These are phyloP conservation scores for Purshia tridentata DNA, from an alignment of 306 rosid species.

Conservation along the genomic window DNA sequence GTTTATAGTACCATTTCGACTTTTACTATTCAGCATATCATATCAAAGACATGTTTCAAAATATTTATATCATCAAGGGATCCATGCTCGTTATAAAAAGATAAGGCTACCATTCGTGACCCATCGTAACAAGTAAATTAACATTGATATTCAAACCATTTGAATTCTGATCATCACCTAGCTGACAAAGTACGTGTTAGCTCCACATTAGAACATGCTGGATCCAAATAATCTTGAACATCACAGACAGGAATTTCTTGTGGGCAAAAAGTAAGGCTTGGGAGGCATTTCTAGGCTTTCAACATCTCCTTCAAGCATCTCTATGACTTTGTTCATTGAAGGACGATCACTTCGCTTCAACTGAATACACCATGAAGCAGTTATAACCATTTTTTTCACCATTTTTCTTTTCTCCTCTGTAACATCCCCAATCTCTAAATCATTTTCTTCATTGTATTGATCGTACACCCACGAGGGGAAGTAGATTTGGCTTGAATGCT, in stretches of 20 bases:
- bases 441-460: background rate
- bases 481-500: constrained; percentile 11
- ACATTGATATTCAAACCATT: background rate
- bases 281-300: background rate
- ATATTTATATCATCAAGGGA: too few relatives aligned
- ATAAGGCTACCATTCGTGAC: too few relatives aligned
- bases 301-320: constrained; percentile 18
- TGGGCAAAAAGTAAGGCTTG: background rate
- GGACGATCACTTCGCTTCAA: constrained; percentile 18
- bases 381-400: background rate
- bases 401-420: background rate
- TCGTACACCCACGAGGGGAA: constrained; percentile 19
- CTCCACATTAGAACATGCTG: background rate
- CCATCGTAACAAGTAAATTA: too few relatives aligned
- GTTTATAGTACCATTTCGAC: too few relatives aligned
- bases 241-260: background rate
- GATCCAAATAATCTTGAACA: background rate
- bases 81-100: too few relatives aligned
- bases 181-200: background rate
- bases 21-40: too few relatives aligned
- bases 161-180: background rate
- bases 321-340: constrained; percentile 1
- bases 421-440: background rate
- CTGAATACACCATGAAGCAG: constrained; percentile 4
- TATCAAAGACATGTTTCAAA: too few relatives aligned